Evolutionary conservation across 1,284 basidiomycete species (phyloP).

Genomic region (Fomitopsis schrenkii): DNA sequence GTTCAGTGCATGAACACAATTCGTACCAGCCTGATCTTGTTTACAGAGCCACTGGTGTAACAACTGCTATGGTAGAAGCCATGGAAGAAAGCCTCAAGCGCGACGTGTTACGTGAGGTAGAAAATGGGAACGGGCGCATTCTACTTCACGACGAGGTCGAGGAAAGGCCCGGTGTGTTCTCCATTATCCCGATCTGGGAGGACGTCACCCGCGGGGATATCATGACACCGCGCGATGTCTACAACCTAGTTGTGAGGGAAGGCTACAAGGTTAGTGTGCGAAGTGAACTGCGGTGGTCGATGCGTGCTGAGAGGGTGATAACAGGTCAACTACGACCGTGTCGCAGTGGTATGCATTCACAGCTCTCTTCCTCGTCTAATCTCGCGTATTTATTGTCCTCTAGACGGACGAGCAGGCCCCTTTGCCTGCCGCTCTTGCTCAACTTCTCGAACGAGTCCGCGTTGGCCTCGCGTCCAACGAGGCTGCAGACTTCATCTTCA

Average conservation of each 20-base stretch:
- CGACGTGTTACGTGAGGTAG: constrained; percentile 84
- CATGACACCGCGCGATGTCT: constrained; percentile 90
- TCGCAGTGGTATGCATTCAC: constrained; percentile 69
- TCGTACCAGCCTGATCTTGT: background rate
- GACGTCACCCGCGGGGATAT: constrained; percentile 82
- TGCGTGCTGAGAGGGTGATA: background rate
- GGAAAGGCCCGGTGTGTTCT: constrained; percentile 86
- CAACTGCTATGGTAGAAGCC: constrained; percentile 86
- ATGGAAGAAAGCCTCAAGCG: constrained; percentile 92
- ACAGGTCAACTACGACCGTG: constrained; percentile 84
- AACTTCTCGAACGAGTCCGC: constrained; percentile 73
- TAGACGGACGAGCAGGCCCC: constrained; percentile 97
- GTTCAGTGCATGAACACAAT: constrained; percentile 20
- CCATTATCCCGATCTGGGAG: constrained; percentile 89
- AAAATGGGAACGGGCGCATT: constrained; percentile 73
- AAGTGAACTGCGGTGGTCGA: no score
- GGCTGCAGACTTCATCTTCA: constrained; percentile 80
- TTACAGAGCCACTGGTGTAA: constrained; percentile 86
- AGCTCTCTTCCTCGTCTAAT: background rate
- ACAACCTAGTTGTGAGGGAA: constrained; percentile 67
- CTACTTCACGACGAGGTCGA: constrained; percentile 96
- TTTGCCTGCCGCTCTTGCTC: constrained; percentile 78
- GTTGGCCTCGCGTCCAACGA: constrained; percentile 47
- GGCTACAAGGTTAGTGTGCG: constrained; percentile 61
- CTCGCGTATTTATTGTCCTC: constrained; percentile 1